Base-by-base conservation (phyloP, 2,329 filamentous ascomycete genomes). In the Dendrostoma leiphaemia region DNA sequence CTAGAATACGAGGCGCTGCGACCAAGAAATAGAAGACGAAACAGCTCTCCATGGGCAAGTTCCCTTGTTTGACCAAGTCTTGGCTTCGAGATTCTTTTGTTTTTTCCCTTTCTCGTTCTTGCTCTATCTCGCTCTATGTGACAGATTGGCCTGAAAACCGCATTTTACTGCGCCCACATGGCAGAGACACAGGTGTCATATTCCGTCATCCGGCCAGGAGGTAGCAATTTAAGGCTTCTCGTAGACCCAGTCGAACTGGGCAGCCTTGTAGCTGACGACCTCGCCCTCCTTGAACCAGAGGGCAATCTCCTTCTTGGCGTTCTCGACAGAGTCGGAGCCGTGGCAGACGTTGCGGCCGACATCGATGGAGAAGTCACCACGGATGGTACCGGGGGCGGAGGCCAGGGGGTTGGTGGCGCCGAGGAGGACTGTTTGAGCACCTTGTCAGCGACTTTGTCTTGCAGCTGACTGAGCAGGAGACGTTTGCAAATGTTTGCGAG, bases 301-400 rank as follows among this genome's bases (percentile, higher is more conserved):
- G 70, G 88, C 88, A 74, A 99, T 99, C 84, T 99, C 94, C 90
- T 97, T 97, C 89, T 97, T 85, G 79, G 94, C 94, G 82, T 85
- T 96, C 86, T 99, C 94, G 78, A 99, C 93, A 74, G 83, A 86
- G 85, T 99, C 94, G 77, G 91, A 97, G 74, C 94, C 94, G 87
- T 99, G 94, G 90, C 93, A 97, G 81, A 54, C 49, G 56, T 59
- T 59, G 53, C 57, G 53, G 49, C 57, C 57, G 41, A 76, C 72
- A 58, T 78, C 85, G 67, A 93, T 89, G 75, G 89, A 89, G 75
- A 75, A 91, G 82, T 93, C 89, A 77, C 91, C 93, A 81, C 94
- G 93, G 85, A 99, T 99, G 81, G 94, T 99, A 74, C 94, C 94
- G 62, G 94, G 94, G 69, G 88, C 85, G 55, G 93, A 97, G 73